These are phyloP conservation scores for Entomortierella beljakovae DNA, from an alignment of 192 early-diverging fungal species.

Conservation along the genomic window DNA sequence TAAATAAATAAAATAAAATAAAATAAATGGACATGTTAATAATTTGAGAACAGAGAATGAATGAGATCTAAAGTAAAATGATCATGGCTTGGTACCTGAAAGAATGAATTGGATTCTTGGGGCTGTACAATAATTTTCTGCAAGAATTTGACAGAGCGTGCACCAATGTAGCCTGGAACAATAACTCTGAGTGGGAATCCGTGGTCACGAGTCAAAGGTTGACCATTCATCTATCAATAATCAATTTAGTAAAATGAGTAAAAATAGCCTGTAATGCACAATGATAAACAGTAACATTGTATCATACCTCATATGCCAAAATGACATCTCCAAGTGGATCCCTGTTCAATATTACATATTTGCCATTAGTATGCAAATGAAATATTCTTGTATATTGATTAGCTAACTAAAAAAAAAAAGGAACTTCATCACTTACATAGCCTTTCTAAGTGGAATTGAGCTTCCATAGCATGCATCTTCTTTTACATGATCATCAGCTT, in stretches of 20 bases:
- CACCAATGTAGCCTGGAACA: conserved; percentile 92
- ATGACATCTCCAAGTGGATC: conserved; percentile 76
- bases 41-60: conserved; percentile 19
- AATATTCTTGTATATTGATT: no score
- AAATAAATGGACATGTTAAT: not conserved
- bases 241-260: not conserved
- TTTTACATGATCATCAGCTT: conserved; percentile 72
- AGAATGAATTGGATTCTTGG: conserved; percentile 75
- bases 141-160: conserved; percentile 92
- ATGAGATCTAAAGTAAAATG: no score
- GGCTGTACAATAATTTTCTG: conserved; percentile 74
- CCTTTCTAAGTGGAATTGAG: conserved; percentile 74
- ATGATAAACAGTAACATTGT: no score
- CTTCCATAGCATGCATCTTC: conserved; percentile 80
- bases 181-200: conserved; percentile 89
- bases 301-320: conserved; percentile 80
- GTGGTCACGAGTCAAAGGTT: conserved; percentile 81
- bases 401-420: no score
- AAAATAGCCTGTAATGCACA: conserved; percentile 3
- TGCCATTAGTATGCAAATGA: no score
- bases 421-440: conserved; percentile 68
- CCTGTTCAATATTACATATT: no score
- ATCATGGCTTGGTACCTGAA: conserved; percentile 70
- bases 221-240: conserved; percentile 81
- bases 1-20: not conserved